These are phyloP conservation scores for Phascolomyces articulosus DNA, from an alignment of 371 early-diverging fungal species.

Conservation along the genomic window DNA sequence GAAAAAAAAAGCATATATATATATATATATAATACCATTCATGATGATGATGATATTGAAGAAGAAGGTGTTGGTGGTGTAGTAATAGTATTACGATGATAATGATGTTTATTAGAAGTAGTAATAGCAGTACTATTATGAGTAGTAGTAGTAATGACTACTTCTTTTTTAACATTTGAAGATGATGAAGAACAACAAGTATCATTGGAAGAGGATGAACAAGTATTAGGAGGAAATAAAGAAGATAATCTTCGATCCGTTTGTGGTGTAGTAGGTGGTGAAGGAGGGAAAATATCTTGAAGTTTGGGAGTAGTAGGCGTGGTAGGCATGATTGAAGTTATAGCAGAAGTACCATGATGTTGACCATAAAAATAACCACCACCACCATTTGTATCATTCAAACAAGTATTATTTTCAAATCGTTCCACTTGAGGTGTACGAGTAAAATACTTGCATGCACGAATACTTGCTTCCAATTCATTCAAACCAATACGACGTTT, in stretches of 20 bases:
- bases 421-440: constrained; percentile 34
- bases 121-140: not conserved
- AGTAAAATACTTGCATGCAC: constrained; percentile 63
- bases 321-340: no score
- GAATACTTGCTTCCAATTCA: constrained; percentile 62
- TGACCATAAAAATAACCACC: no score
- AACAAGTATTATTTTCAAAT: constrained; percentile 10
- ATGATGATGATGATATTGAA: not conserved
- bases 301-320: not conserved
- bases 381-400: not conserved
- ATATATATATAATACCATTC: not conserved
- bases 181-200: not conserved
- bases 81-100: not conserved
- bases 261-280: constrained; percentile 7
- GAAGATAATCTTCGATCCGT: not conserved
- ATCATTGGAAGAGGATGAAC: not conserved
- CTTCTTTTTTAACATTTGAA: not conserved
- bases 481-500: constrained; percentile 67
- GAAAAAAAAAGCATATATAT: not conserved
- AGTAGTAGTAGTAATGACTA: not conserved
- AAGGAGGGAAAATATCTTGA: constrained; percentile 10
- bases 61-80: constrained; percentile 1
- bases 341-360: no score
- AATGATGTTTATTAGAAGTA: not conserved
- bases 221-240: not conserved